Evolutionary conservation across 257 asterid genomes (phyloP), one percentile per base, ranked within the genome.

Genomic region (Nemophila menziesii): DNA sequence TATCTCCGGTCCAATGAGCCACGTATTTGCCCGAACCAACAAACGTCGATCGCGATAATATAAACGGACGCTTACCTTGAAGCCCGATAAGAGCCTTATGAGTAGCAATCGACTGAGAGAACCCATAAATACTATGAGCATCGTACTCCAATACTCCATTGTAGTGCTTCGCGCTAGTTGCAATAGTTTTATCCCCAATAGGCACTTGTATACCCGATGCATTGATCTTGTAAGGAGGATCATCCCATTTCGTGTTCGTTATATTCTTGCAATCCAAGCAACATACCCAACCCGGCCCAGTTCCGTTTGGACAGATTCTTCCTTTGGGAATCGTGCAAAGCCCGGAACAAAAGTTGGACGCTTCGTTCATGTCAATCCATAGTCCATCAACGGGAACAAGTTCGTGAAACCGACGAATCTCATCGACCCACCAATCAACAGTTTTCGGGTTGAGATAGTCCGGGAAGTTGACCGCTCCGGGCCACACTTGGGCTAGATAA

Each of bases 1-100:
- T 90, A 34, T 90, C 99, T 51, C 99, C 94, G 2, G 99, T 85
- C 96, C 99, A 81, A 39, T 90, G 99, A 5, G 94, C 96, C 0
- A 77, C 78, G 27, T 90, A 90, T 5, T 58, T 74, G 7, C 96
- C 96, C 0, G 96, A 85, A 8, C 99, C 96, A 13, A 85, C 94
- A 22, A 27, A 90, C 0, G 99, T 85, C 0, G 99, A 72, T 0
- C 96, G 92, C 0, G 94, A 51, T 12, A 90, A 46, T 40, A 90
- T 81, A 55, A 90, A 90, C 1, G 99, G 96, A 0, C 96, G 87
- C 51, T 85, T 90, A 0, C 94, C 94, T 40, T 78, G 62, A 0
- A 85, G 53, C 22, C 77, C 78, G 51, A 45, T 74, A 46, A 85
- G 86, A 11, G 74, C 99, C 64, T 71, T 73, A 46, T 90, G 94